phyloP scores from a whole-genome alignment of 1,139 yeast species.

The Yamadazyma diospyri region DNA sequence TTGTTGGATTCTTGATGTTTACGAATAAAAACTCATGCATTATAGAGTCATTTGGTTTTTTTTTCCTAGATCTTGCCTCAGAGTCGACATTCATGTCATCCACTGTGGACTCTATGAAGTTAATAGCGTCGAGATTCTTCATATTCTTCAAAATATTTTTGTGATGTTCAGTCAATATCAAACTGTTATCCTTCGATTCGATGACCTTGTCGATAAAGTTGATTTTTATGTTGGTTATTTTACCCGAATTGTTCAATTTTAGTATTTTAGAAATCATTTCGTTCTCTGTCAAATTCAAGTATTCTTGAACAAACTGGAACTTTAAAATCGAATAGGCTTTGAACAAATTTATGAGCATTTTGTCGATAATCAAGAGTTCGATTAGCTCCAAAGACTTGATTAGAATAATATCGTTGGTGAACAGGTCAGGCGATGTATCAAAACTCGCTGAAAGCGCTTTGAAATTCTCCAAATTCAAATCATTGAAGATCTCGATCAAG shows the following conservation, averaged over 20 bases:
- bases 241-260: conserved; percentile 44
- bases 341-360: conserved; percentile 25
- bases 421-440: conserved; percentile 16
- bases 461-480: conserved; percentile 24
- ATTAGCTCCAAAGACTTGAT: conserved; percentile 24
- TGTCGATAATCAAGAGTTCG: conserved; percentile 28
- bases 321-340: conserved; percentile 27
- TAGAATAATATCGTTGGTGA: conserved; percentile 31
- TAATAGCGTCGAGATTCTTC: conserved; percentile 19
- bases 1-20: conserved; percentile 17
- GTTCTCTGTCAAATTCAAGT: conserved; percentile 20
- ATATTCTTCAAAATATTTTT: conserved; percentile 26
- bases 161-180: conserved; percentile 14
- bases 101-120: conserved; percentile 6
- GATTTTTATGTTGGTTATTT: conserved; percentile 38
- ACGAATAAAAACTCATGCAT: conserved; percentile 17
- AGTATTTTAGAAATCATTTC: conserved; percentile 36
- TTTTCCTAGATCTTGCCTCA: background rate
- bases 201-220: conserved; percentile 39
- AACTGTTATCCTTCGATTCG: conserved; percentile 12
- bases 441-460: conserved; percentile 13
- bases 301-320: conserved; percentile 23
- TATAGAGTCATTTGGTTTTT: conserved; percentile 3
- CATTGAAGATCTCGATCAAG: conserved; percentile 31
- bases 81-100: conserved; percentile 16